A percentile compares a stretch with the other conserved stretches of the same genome.
Conservation (phyloP, 2,329 filamentous ascomycete genomes). For the Ceratocystis diversiconidia region DNA sequence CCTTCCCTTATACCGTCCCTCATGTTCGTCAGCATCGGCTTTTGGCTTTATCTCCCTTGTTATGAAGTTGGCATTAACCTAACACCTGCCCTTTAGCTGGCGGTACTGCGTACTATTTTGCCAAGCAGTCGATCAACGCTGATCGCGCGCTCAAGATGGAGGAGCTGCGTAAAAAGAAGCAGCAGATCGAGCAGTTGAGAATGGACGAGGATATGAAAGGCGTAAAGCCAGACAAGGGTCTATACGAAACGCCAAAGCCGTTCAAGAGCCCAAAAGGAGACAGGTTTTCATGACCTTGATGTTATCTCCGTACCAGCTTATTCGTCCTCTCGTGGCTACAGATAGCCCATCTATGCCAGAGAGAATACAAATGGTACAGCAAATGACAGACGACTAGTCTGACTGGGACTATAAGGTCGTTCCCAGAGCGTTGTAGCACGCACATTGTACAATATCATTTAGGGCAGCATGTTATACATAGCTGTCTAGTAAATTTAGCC, state of each 20-base stretch:
- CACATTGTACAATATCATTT: background rate
- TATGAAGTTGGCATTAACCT: background rate
- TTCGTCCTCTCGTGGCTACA: background rate
- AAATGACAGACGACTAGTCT: background rate
- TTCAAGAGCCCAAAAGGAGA: conserved; percentile 74
- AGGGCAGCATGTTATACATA: background rate
- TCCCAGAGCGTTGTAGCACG: background rate
- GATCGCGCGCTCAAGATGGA: conserved; percentile 63
- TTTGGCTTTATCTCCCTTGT: no score
- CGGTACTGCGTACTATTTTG: conserved; percentile 86
- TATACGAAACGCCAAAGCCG: conserved; percentile 64
- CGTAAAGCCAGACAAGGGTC: conserved; percentile 28
- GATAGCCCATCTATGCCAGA: no score
- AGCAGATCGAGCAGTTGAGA: conserved; percentile 27
- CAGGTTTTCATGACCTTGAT: conserved; percentile 49
- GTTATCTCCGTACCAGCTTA: background rate
- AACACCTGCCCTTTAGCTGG: conserved; percentile 47
- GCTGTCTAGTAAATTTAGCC: background rate
- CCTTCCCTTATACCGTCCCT: background rate
- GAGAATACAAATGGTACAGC: background rate
- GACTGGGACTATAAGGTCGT: background rate
- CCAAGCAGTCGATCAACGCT: conserved; percentile 85
- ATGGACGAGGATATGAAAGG: conserved; percentile 5
- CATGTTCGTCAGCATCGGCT: background rate
- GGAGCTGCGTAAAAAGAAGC: conserved; percentile 50